phyloP scores from a whole-genome alignment of 441 rosid species.

The Croton setiger region DNA sequence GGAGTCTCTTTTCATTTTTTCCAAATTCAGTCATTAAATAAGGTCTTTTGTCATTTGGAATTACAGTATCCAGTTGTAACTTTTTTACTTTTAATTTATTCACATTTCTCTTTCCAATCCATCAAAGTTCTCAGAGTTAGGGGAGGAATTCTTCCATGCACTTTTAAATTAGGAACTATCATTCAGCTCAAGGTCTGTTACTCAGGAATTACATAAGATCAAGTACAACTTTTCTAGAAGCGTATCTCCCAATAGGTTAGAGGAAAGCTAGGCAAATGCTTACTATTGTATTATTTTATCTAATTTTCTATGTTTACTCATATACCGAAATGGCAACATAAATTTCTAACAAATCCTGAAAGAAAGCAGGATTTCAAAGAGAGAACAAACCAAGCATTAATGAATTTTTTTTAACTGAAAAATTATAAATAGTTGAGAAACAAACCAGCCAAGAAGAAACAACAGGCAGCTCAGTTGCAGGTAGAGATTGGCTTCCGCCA shows the following conservation, averaged over 20 bases:
- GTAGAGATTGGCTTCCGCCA: constrained; percentile 95
- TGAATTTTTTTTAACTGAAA: background rate
- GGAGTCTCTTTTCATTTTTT: background rate
- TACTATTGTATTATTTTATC: background rate
- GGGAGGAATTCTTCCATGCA: background rate
- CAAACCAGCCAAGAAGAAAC: constrained; percentile 96
- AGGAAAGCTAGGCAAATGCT: background rate
- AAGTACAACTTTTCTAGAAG: background rate
- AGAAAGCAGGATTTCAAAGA: background rate
- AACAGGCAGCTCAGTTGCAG: constrained; percentile 92
- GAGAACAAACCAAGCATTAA: constrained; percentile 1
- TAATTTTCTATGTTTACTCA: background rate
- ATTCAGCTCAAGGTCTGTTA: background rate
- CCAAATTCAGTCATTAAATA: background rate
- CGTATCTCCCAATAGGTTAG: background rate
- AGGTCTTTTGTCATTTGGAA: background rate
- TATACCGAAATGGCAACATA: background rate
- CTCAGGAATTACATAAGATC: background rate
- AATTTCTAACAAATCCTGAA: background rate
- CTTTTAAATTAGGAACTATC: background rate
- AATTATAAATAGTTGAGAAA: constrained; percentile 17
- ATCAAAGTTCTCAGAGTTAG: background rate
- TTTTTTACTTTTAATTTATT: background rate
- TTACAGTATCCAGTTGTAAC: background rate
- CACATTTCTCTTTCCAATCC: background rate